Base-by-base conservation (phyloP, 1,139 yeast genomes). In the Taiozyma onychis region DNA sequence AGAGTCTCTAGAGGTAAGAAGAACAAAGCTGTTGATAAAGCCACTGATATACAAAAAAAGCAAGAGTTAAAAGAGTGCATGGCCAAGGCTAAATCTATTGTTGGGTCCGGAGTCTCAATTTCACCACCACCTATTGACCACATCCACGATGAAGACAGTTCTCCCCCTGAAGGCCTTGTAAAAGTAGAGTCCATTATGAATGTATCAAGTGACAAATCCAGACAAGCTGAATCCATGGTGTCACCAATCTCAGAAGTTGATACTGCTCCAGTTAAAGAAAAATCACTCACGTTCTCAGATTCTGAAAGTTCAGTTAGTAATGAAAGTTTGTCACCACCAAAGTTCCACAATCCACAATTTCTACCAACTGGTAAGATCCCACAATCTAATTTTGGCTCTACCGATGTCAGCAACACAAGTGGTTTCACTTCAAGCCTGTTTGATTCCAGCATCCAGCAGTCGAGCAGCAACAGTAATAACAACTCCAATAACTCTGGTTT, bases 1-100 rank as follows among this genome's bases (percentile, higher is more conserved):
- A 66, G 84, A 47, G 66, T 65, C 66, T 75, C 80, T 44, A 65
- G 81, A 52, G 81, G 82, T 1, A 61, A 58, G 52, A 60, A 60
- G 53, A 54, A 52, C 41, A 54, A 55, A 18, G 60, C 57, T 24
- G 30, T 53, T 18, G 65, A 61, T 48, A 57, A 52, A 47, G 56
- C 48, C 18, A 54, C 56, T 8, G 65, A 60, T 37, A 16, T 46
- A 39, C 48, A 53, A 46, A 57, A 53, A 47, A 61, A 60, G 44
- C 50, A 54, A 42, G 63, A 61, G 47, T 48, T 61, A 37, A 60
- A 60, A 41, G 49, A 53, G 30, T 60, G 56, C 44, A 61, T 61
- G 48, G 54, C 50, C 24, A 58, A 51, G 41, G 65, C 65, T 0
- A 58, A 58, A 44, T 44, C 49, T 1, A 39, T 63, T 34, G 51